Evolutionary conservation across 768 basidiomycete genomes (phyloP).

Genomic region (Boletus insuetus): DNA sequence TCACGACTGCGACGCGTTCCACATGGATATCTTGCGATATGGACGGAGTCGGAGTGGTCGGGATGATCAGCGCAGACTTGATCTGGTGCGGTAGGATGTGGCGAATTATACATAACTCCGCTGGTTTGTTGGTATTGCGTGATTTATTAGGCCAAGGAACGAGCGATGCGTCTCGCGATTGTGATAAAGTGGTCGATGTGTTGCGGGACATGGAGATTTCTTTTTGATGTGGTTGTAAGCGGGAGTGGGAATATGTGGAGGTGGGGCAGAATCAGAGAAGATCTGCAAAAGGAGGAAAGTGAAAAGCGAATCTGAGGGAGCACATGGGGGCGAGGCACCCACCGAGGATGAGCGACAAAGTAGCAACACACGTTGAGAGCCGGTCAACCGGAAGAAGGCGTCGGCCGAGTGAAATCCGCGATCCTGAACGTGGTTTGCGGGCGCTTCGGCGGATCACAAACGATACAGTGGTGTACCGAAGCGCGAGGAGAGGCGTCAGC

Average conservation of each 20-base stretch:
- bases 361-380: slow-evolving; percentile 4
- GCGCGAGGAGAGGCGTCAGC: background rate
- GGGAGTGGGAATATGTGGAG: slow-evolving; percentile 14
- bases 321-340: slow-evolving; percentile 28
- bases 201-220: background rate
- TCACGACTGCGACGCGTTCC: slow-evolving; percentile 25
- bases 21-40: slow-evolving; percentile 33
- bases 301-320: slow-evolving; percentile 27
- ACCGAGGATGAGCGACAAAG: slow-evolving; percentile 14
- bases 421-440: slow-evolving; percentile 17
- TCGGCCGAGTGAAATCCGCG: slow-evolving; percentile 13
- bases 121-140: slow-evolving; percentile 14
- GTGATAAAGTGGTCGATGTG: slow-evolving; percentile 6
- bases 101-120: slow-evolving; percentile 17
- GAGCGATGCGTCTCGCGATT: background rate
- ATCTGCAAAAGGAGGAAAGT: slow-evolving; percentile 14
- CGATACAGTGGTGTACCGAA: slow-evolving; percentile 7
- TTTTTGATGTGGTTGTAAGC: slow-evolving; percentile 1
- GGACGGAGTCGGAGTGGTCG: slow-evolving; percentile 28
- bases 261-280: slow-evolving; percentile 24
- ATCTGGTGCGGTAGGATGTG: slow-evolving; percentile 24
- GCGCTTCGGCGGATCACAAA: slow-evolving; percentile 21
- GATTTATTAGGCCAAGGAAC: slow-evolving; percentile 4
- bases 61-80: slow-evolving; percentile 23
- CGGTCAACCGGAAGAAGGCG: slow-evolving; percentile 11